These are phyloP conservation scores for Alternaria ventricosa DNA, from an alignment of 2,329 filamentous ascomycete genomes.

Conservation along the genomic window DNA sequence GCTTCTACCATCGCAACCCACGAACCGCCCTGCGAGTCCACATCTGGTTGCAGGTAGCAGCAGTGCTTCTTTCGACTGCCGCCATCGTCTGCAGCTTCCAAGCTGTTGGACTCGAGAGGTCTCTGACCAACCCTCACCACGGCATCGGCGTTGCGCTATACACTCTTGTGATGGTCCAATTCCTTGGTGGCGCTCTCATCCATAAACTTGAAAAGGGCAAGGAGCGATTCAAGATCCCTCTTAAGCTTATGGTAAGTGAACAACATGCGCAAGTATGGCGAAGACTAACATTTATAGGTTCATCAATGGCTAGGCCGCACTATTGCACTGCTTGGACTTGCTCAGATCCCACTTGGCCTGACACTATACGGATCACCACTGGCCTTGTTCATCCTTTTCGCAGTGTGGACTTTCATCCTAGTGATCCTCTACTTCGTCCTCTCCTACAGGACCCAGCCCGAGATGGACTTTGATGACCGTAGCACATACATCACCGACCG, in stretches of 20 bases:
- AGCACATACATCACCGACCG: constrained; percentile 65
- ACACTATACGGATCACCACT: constrained; percentile 91
- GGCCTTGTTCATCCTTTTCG: constrained; percentile 82
- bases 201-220: constrained; percentile 61
- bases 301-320: constrained; percentile 88
- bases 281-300: constrained; percentile 60
- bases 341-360: constrained; percentile 86
- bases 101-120: constrained; percentile 75
- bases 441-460: constrained; percentile 70
- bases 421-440: constrained; percentile 80
- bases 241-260: constrained; percentile 62
- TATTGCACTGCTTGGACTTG: constrained; percentile 80
- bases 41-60: constrained; percentile 75
- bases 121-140: constrained; percentile 81
- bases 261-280: not conserved
- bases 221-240: constrained; percentile 60
- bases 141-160: constrained; percentile 83
- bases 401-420: constrained; percentile 76
- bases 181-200: constrained; percentile 71
- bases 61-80: constrained; percentile 71
- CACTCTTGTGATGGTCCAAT: constrained; percentile 73
- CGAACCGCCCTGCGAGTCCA: constrained; percentile 71
- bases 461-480: constrained; percentile 61
- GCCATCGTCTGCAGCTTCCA: constrained; percentile 79
- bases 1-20: constrained; percentile 71